Evolutionary conservation across 306 rosid genomes (phyloP).

Genomic region (Corylus americana): DNA sequence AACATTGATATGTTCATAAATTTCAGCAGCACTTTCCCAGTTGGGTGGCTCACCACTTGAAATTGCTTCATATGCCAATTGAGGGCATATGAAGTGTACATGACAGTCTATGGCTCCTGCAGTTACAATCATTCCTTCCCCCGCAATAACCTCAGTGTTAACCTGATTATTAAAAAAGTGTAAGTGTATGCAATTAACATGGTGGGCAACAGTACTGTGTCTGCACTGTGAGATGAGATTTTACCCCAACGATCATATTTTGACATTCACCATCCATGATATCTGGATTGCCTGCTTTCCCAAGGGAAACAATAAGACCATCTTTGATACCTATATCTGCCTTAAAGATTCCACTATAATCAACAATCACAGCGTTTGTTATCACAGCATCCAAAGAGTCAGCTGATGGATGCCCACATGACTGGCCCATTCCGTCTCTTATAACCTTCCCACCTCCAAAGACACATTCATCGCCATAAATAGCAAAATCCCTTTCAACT

Average conservation of each 20-base stretch:
- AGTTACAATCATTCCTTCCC: conserved; percentile 81
- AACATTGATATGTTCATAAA: neutral
- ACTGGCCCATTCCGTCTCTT: conserved; percentile 97
- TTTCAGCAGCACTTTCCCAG: conserved; percentile 1
- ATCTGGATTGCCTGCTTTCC: conserved; percentile 96
- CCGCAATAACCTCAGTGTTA: conserved; percentile 90
- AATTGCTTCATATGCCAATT: conserved; percentile 73
- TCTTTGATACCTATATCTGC: conserved; percentile 89
- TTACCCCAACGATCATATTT: conserved; percentile 72
- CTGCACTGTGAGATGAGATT: conserved; percentile 26
- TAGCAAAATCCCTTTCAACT: conserved; percentile 74
- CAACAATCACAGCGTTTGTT: conserved; percentile 82
- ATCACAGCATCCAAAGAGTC: conserved; percentile 72
- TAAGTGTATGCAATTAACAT: conserved; percentile 21
- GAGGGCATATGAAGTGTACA: conserved; percentile 96
- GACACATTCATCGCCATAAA: conserved; percentile 87
- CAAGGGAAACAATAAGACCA: conserved; percentile 54
- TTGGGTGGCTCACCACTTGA: conserved; percentile 68
- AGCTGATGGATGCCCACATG: conserved; percentile 47
- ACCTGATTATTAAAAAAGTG: conserved; percentile 48
- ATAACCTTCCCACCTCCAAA: conserved; percentile 96
- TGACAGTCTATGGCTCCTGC: conserved; percentile 96
- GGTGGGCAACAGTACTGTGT: conserved; percentile 1
- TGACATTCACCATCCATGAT: conserved; percentile 53
- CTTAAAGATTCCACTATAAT: conserved; percentile 79